Evolutionary conservation across 768 basidiomycete species (phyloP), one percentile per base, ranked within the genome.

Genomic region (Boletus rufocinnamomeus): DNA sequence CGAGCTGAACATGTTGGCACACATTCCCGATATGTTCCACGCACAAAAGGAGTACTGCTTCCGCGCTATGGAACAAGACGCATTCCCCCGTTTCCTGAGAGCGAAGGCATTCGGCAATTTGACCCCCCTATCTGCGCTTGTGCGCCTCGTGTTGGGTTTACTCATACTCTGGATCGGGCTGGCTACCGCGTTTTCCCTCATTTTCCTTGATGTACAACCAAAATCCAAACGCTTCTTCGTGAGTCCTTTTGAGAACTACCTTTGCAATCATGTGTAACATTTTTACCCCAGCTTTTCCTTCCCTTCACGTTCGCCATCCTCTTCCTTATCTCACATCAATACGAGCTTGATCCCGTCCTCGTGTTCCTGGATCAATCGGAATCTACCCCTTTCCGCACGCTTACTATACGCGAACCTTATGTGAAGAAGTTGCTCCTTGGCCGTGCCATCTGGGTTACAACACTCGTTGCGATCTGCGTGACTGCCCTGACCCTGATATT

Each of bases 21-120:
- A 93, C 62, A 84, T 93, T 48, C 97, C 97, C 16, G 97, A 99
- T 72, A 89, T 98, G 79, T 98, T 97, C 80, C 93, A 98, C 71
- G 79, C 87, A 0, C 96, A 98, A 78, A 98, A 98, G 78, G 94
- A 97, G 69, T 97, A 96, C 69, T 93, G 93, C 70, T 96, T 95
- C 82, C 84, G 91, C 47, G 92, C 93, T 0, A 94, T 98, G 88
- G 95, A 97, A 68, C 93, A 95, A 74, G 92, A 94, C 63, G 93
- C 92, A 19, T 94, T 92, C 77, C 93, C 92, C 44, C 84, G 96
- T 6, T 98, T 99, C 82, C 79, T 99, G 49, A 83, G 97, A 58
- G 88, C 93, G 2, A 99, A 98, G 76, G 95, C 95, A n/a, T 98
- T 98, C 69, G 93, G 94, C 30, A 99, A 98, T 73, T 77, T 99